Evolutionary conservation across 768 basidiomycete genomes (phyloP), one percentile per base, ranked within the genome.

Genomic region (Lactarius sp.): DNA sequence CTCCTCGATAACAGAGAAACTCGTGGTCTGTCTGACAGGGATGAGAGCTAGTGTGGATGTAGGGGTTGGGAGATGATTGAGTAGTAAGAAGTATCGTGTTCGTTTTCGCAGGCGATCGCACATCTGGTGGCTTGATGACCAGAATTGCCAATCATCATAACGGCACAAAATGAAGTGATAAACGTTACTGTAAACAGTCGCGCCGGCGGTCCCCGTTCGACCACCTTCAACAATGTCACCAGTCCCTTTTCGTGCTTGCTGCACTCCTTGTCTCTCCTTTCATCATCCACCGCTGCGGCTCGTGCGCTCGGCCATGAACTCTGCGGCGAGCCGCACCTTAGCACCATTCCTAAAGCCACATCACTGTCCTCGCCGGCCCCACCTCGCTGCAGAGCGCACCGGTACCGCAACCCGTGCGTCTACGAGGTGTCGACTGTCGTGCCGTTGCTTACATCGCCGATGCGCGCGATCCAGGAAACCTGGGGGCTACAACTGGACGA

Each of bases 281-380:
- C 27, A 27, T 12, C 41, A 41, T 12, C 31, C 16, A n/a, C 49
- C 61, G 2, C 27, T 14, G 4, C 54, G 31, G 14, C 41, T 62
- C 50, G 62, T 56, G 18, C 70, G 69, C 52, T 76, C 80, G 42
- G 83, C 80, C 88, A 93, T 92, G 69, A 94, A 90, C 69, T 90
- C 85, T 1, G 85, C 85, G 2, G 95, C 79, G 69, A 96, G 96
- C 59, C 75, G 76, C 1, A 85, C 89, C 7, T 94, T 94, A 98
- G n/a, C 85, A 81, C 92, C 91, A 93, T 70, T 93, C 90, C 64
- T 78, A 83, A 16, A 16, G 76, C 74, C 16, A 74, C 73, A 18
- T 77, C 80, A 5, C 75, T 74, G n/a, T 74, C 73, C 41, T 75
- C 77, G 31, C 68, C 71, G 9, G 12, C 52, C 0, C 42, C 39